Evolutionary conservation across 371 early-diverging fungal genomes (phyloP).

Genomic region (Mucor velutinosus): DNA sequence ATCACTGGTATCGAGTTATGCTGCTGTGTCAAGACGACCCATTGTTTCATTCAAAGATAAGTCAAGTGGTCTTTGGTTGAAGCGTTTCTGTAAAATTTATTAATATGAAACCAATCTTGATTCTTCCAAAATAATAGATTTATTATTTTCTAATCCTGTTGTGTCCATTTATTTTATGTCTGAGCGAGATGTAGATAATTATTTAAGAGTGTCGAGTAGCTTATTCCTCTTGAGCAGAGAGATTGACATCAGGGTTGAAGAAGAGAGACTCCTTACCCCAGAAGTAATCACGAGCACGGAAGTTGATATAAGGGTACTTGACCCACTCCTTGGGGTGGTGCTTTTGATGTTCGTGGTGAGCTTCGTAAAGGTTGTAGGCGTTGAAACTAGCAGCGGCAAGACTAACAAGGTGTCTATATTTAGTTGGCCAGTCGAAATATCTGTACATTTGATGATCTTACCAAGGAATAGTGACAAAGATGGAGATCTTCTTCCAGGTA

Average conservation of each 20-base stretch:
- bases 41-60: neutral
- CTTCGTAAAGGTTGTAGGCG: constrained; percentile 44
- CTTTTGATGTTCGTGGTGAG: constrained; percentile 42
- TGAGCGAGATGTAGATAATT: neutral
- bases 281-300: constrained; percentile 45
- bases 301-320: constrained; percentile 52
- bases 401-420: constrained; percentile 16
- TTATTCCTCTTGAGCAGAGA: constrained; percentile 33
- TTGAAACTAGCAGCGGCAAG: constrained; percentile 46
- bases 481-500: constrained; percentile 56
- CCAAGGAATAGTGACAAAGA: constrained; percentile 52
- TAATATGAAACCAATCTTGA: neutral
- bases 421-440: neutral
- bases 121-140: neutral
- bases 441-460: constrained; percentile 19
- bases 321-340: constrained; percentile 49
- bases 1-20: too few species aligned
- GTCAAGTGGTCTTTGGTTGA: neutral
- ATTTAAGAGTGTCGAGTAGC: neutral
- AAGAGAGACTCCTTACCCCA: constrained; percentile 54
- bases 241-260: constrained; percentile 57
- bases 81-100: neutral
- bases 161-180: neutral
- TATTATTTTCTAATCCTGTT: neutral
- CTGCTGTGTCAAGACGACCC: too few species aligned